A percentile compares a stretch with the other conserved stretches of the same genome.
Conservation (phyloP, 176 grass and related monocot genomes). For the Lolium multiflorum region DNA sequence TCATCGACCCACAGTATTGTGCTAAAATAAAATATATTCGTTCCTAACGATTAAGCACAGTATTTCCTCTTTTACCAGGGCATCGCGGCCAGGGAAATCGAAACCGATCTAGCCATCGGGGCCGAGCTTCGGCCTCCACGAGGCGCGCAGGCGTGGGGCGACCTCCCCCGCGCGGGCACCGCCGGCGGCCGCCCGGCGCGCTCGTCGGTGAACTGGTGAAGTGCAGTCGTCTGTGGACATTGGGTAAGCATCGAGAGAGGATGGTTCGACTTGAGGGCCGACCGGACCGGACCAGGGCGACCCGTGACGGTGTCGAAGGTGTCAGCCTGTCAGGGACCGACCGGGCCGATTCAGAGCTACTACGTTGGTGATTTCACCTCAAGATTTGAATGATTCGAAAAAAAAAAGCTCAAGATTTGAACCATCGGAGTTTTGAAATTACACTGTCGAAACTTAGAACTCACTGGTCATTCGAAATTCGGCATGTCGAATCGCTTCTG, state of each 20-base stretch:
- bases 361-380: not conserved
- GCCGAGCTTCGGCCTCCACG: constrained; percentile 11
- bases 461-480: not conserved
- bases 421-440: not conserved
- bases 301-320: not conserved
- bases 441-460: no score
- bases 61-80: constrained; percentile 8
- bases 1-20: not conserved
- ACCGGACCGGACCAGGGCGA: not conserved
- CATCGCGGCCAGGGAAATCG: not conserved
- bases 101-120: constrained; percentile 3
- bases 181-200: not conserved
- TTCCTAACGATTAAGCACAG: not conserved
- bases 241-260: no score
- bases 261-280: not conserved
- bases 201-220: not conserved
- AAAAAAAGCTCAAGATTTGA: no score
- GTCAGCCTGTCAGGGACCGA: not conserved
- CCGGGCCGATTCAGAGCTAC: not conserved
- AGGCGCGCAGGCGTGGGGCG: not conserved
- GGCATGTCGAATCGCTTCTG: not conserved
- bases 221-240: not conserved
- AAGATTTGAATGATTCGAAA: no score
- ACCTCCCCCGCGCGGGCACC: not conserved
- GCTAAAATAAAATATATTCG: not conserved